These are phyloP conservation scores for Colletotrichum spinosum DNA, from an alignment of 2,329 filamentous ascomycete genomes.

Conservation along the genomic window DNA sequence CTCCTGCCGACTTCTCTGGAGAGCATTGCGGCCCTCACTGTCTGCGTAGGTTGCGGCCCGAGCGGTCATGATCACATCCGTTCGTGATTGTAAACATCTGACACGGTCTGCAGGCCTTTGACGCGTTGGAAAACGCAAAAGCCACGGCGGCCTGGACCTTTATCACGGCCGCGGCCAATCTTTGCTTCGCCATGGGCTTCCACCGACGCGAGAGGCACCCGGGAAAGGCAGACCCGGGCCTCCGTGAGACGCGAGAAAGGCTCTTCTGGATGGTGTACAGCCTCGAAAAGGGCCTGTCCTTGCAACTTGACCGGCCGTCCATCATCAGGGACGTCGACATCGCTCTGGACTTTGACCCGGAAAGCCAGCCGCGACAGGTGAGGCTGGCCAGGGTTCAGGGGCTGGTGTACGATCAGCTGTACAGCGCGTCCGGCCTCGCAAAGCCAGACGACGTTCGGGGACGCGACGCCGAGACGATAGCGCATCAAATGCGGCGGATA, in stretches of 20 bases:
- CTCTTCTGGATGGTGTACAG: constrained; percentile 52
- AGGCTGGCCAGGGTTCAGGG: constrained; percentile 45
- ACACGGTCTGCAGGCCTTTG: constrained; percentile 49
- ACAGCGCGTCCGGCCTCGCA: constrained; percentile 41
- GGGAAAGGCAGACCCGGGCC: constrained; percentile 3
- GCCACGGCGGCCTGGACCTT: constrained; percentile 48
- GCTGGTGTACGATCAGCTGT: constrained; percentile 48
- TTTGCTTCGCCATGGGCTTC: constrained; percentile 49
- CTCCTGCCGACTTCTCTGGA: constrained; percentile 47
- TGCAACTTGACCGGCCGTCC: constrained; percentile 49
- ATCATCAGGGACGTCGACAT: constrained; percentile 49
- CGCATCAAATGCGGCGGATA: background rate
- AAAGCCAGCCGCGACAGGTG: constrained; percentile 36
- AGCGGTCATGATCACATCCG: background rate
- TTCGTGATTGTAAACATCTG: constrained; percentile 42
- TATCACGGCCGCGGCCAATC: constrained; percentile 49
- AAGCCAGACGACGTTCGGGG: background rate
- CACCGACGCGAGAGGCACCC: constrained; percentile 39
- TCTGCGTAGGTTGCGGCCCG: background rate
- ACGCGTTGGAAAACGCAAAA: constrained; percentile 48
- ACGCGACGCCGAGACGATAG: constrained; percentile 5
- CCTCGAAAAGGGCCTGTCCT: constrained; percentile 50
- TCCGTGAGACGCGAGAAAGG: constrained; percentile 33
- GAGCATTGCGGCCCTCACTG: constrained; percentile 43
- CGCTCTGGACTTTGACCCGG: constrained; percentile 36